phyloP scores from a whole-genome alignment of 176 grass and related monocot genomes.

The Triticum monococcum region DNA sequence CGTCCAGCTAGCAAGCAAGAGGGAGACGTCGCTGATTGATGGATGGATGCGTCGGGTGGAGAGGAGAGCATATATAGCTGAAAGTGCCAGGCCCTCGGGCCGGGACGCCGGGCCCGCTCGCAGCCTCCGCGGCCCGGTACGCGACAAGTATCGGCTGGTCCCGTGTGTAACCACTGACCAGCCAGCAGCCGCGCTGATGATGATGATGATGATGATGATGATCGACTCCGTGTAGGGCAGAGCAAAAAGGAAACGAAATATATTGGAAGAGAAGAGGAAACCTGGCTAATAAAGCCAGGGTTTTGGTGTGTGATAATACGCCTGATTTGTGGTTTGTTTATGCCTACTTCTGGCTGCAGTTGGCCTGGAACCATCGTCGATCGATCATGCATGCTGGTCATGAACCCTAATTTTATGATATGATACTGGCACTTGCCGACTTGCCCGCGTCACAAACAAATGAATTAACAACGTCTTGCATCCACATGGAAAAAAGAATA shows the following conservation, averaged over 20 bases:
- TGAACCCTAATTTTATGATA: background rate
- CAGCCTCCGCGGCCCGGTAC: background rate
- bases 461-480: background rate
- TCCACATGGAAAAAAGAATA: background rate
- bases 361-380: background rate
- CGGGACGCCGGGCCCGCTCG: background rate
- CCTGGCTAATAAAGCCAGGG: conserved; percentile 34
- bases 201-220: background rate
- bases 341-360: background rate
- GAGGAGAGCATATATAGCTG: conserved; percentile 13
- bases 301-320: conserved; percentile 9
- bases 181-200: background rate
- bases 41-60: background rate
- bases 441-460: background rate
- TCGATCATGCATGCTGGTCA: background rate
- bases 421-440: background rate
- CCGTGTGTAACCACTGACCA: background rate
- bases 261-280: background rate
- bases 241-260: background rate
- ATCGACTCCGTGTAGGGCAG: conserved; percentile 28
- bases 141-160: background rate
- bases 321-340: conserved; percentile 17
- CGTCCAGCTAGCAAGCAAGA: too few relatives aligned
- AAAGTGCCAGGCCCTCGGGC: background rate
- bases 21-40: background rate